phyloP scores from a whole-genome alignment of 495 filamentous ascomycete species.

The Glonium stellatum region DNA sequence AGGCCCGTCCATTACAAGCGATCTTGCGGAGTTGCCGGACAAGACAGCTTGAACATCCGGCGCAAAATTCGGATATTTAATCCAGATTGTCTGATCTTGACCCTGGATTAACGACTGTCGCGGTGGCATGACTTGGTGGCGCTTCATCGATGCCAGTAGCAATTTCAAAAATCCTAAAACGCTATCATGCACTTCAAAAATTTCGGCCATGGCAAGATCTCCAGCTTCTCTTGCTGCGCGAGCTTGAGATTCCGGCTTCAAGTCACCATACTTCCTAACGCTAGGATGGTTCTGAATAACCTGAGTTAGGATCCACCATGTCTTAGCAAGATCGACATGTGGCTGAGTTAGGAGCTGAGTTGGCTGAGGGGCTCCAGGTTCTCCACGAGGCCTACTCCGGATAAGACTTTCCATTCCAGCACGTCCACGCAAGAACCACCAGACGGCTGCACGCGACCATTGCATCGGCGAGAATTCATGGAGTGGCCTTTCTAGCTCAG shows the following conservation, averaged over 20 bases:
- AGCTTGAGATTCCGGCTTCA: constrained; percentile 42
- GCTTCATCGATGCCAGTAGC: constrained; percentile 71
- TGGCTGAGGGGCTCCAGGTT: not conserved
- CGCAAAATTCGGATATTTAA: constrained; percentile 62
- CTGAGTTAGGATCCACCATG: constrained; percentile 69
- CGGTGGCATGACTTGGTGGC: constrained; percentile 66
- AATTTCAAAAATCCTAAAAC: constrained; percentile 60
- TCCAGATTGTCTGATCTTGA: constrained; percentile 67
- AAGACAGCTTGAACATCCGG: constrained; percentile 60
- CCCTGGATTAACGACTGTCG: constrained; percentile 53
- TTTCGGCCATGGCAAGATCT: constrained; percentile 42
- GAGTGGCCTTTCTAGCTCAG: constrained; percentile 60
- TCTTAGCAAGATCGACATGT: constrained; percentile 71
- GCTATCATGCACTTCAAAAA: constrained; percentile 48
- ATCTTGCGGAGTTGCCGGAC: constrained; percentile 51
- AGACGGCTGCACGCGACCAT: constrained; percentile 63
- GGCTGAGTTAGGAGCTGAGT: constrained; percentile 31
- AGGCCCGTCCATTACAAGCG: constrained; percentile 39
- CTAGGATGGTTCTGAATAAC: constrained; percentile 41
- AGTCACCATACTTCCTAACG: constrained; percentile 41
- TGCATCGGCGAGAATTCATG: constrained; percentile 53
- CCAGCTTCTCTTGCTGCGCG: constrained; percentile 43
- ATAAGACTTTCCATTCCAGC: constrained; percentile 63
- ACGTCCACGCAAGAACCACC: constrained; percentile 85
- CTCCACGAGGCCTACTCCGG: constrained; percentile 48